Base-by-base conservation (phyloP, 805 yeast species). In the Schwanniomyces pseudopolymorphus region DNA sequence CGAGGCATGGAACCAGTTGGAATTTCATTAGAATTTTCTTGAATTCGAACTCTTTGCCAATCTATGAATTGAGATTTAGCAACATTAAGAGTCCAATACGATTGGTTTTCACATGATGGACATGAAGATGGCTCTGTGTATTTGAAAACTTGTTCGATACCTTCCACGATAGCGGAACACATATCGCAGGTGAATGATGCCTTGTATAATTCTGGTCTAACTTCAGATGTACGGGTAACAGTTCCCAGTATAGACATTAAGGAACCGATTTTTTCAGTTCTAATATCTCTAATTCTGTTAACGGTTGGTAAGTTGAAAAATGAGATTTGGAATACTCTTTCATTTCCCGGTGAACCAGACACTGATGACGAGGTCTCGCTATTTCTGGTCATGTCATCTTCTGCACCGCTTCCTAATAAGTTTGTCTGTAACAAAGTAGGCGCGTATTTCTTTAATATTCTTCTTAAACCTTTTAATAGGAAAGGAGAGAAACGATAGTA, bases 1-100 rank as follows among this genome's bases (percentile, higher is more conserved):
- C 99, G 81, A 21, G 99, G 99, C 99, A 92, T 92, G 3, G 97
- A 90, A 24, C 99, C 99, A 0, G 97, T 89, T 22, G 99, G 99
- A 47, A 92, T 92, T 67, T 92, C 98, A 56, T 77, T 87, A n/a
- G 97, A 84, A 60, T 92, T 94, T 61, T 92, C 99, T 64, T 92
- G 99, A 53, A 92, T 87, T 57, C 97, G 81, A 21, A 90, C 92
- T 54, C 87, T 87, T 66, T 92, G 99, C 99, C 99, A 92, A 73
- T 92, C 98, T 52, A 89, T 75, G 59, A 94, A 92, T 50, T 85
- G 87, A 0, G 96, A 88, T 65, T 89, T 89, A 28, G 87, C 68
- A 25, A 92, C 84, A 57, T 87, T 84, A 47, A 94, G 70, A 1
- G 95, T 82, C 96, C 97, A 92, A 45, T 81, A 75, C 1, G 87